These are phyloP conservation scores for Stromatinia cepivora DNA, from an alignment of 2,329 filamentous ascomycete species.

Conservation along the genomic window DNA sequence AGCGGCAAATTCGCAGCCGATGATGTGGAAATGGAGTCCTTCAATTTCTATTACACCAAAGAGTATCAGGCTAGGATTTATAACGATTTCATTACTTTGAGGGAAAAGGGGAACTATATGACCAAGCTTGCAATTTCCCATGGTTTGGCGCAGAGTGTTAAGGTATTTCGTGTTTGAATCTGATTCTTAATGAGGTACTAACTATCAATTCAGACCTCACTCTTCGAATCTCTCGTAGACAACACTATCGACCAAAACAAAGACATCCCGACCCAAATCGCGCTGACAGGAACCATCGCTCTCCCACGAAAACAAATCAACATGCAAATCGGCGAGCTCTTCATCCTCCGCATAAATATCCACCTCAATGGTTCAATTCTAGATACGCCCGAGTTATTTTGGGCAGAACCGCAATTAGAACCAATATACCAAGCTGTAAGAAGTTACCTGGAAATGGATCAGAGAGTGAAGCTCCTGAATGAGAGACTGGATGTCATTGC, in stretches of 20 bases:
- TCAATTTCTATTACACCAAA: constrained; percentile 98
- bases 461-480: constrained; percentile 83
- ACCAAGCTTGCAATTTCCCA: constrained; percentile 96
- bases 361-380: constrained; percentile 96
- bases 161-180: constrained; percentile 52
- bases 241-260: constrained; percentile 92
- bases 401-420: constrained; percentile 95
- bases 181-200: constrained; percentile 18
- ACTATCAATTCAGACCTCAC: constrained; percentile 63
- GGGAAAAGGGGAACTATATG: constrained; percentile 97
- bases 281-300: constrained; percentile 86
- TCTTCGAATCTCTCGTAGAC: constrained; percentile 94
- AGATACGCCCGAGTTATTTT: constrained; percentile 96
- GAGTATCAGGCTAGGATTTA: constrained; percentile 99
- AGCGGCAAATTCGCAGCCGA: constrained; percentile 83
- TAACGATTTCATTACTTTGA: constrained; percentile 96
- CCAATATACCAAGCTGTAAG: constrained; percentile 94
- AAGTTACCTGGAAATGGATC: constrained; percentile 97
- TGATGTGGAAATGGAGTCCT: constrained; percentile 92
- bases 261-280: constrained; percentile 89
- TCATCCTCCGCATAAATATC: constrained; percentile 96
- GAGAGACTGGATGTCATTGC: constrained; percentile 91
- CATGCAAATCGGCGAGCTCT: constrained; percentile 98
- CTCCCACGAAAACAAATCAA: constrained; percentile 90
- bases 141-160: constrained; percentile 92